Base-by-base conservation (phyloP, 208 protist genomes). In the Dictyostelium gargantuum region DNA sequence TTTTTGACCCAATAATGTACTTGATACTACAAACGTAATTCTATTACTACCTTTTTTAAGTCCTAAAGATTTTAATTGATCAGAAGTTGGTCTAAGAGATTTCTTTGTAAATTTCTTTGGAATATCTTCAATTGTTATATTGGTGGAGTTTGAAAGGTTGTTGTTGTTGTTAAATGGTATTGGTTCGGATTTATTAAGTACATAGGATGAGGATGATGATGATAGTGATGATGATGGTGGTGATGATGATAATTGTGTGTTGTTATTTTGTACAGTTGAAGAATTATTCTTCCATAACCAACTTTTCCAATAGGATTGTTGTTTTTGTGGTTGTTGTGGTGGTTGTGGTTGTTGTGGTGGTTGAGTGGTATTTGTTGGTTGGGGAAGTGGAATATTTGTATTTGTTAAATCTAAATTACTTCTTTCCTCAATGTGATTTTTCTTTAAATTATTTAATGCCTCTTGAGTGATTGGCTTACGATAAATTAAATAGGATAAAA, bases 21-120 rank as follows among this genome's bases (percentile, higher is more conserved):
- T 98, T 48, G 95, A 94, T 26, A 98, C 97, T 0, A 97, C 91
- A 92, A 99, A 99, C 42, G 95, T 96, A 26, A 99, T 97, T 56
- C 93, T 77, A 95, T 99, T 99, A 75, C 93, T 95, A 29, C 98
- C 98, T 5, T 97, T 94, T 44, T 95, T 68, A 11, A 99, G 95
- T 44, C 97, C 96, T 54, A 99, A 94, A 93, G 97, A 96, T 74
- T 85, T 81, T 6, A 99, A 91, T 93, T 99, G 97, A n/a, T 96
- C 97, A 38, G 96, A 93, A 0, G 94, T 97, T 9, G 98, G 98
- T 50, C 50, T 86, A 6, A 96, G 50, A 48, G 46, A 48, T 52
- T 86, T 94, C 23, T 93, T 91, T 21, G 80, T 52, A 23, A 61
- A 92, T 74, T 80, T 80, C 17, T 58, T 80, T 38, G 52, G 42